Conservation (phyloP, 768 basidiomycete species). For the Macrocybe gigantea region DNA sequence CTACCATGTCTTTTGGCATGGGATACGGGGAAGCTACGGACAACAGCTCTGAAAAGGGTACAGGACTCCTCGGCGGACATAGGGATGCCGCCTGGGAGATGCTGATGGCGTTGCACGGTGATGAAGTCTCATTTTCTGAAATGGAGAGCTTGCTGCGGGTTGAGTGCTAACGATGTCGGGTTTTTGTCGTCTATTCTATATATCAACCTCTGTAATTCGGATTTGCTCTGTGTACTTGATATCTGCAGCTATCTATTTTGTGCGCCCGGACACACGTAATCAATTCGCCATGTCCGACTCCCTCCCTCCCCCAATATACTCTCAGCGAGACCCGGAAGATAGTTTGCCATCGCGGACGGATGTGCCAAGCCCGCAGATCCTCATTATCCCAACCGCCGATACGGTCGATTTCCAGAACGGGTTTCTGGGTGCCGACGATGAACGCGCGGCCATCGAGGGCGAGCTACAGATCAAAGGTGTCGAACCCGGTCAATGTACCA, state of each 20-base stretch:
- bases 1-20: conserved; percentile 78
- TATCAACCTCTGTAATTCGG: conserved; percentile 9
- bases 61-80: conserved; percentile 67
- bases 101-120: conserved; percentile 53
- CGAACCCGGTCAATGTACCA: conserved; percentile 50
- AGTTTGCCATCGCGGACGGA: conserved; percentile 13
- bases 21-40: conserved; percentile 76
- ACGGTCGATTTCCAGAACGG: conserved; percentile 81
- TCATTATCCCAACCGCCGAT: conserved; percentile 68
- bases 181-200: neutral
- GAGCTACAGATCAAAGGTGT: conserved; percentile 81
- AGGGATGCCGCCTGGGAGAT: conserved; percentile 69
- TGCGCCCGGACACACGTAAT: neutral
- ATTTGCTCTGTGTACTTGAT: conserved; percentile 10
- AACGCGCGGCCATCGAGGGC: conserved; percentile 79
- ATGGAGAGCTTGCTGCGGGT: conserved; percentile 75
- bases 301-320: conserved; percentile 56
- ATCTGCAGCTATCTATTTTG: neutral
- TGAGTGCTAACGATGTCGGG: conserved; percentile 44
- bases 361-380: conserved; percentile 48
- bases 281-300: conserved; percentile 31
- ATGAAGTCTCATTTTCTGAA: conserved; percentile 70
- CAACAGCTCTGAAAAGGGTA: conserved; percentile 60
- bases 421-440: conserved; percentile 77
- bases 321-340: conserved; percentile 35